Conservation (phyloP, 768 basidiomycete species). For the Baorangia bicolor region DNA sequence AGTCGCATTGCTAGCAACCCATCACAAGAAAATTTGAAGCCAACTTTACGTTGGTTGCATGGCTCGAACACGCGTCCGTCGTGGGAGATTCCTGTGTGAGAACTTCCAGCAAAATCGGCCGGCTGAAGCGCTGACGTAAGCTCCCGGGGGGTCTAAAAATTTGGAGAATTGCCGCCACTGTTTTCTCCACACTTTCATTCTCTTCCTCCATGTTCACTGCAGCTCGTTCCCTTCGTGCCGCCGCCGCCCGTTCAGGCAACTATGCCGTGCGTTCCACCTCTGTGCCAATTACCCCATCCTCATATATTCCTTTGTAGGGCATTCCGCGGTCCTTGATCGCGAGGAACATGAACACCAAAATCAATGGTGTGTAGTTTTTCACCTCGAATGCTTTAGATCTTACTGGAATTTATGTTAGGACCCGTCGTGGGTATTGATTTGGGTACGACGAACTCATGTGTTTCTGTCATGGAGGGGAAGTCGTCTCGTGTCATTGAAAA, state of each 20-base stretch:
- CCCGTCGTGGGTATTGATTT: constrained; percentile 97
- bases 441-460: constrained; percentile 91
- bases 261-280: constrained; percentile 52
- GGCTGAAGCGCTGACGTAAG: constrained; percentile 26
- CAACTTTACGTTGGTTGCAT: background rate
- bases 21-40: background rate
- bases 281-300: background rate
- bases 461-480: constrained; percentile 95
- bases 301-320: constrained; percentile 39
- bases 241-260: constrained; percentile 57
- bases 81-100: constrained; percentile 14
- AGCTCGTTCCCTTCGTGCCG: constrained; percentile 61
- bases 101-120: constrained; percentile 11
- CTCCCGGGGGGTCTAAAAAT: constrained; percentile 42
- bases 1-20: background rate
- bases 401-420: constrained; percentile 38
- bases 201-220: constrained; percentile 69
- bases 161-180: constrained; percentile 39
- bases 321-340: constrained; percentile 73
- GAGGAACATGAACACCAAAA: constrained; percentile 95
- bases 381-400: background rate
- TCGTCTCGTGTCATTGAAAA: constrained; percentile 95
- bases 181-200: constrained; percentile 33
- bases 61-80: constrained; percentile 5
- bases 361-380: constrained; percentile 57